Conservation (phyloP, 805 yeast species). For the Cyberlindnera veronae region DNA sequence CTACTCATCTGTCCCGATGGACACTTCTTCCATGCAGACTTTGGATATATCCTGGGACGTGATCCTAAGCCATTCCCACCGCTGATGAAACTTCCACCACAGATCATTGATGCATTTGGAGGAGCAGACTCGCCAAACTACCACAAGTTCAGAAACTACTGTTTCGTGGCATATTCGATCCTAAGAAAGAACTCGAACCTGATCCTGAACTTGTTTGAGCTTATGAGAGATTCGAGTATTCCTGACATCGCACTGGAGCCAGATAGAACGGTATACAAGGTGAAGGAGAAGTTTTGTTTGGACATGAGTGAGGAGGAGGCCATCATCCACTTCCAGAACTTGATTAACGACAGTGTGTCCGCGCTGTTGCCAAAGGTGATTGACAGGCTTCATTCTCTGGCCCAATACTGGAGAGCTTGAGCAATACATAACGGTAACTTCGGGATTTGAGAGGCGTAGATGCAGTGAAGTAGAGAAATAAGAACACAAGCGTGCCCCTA, state of each 20-base stretch:
- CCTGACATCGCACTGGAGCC: constrained; percentile 88
- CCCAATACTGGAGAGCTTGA: constrained; percentile 95
- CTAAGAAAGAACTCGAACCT: constrained; percentile 85
- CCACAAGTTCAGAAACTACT: constrained; percentile 82
- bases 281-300: constrained; percentile 88
- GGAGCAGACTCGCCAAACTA: constrained; percentile 85
- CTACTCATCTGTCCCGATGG: constrained; percentile 78
- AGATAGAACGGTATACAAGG: constrained; percentile 81
- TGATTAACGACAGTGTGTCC: constrained; percentile 90
- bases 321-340: constrained; percentile 85
- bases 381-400: constrained; percentile 90
- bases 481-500: no score
- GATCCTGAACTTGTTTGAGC: constrained; percentile 84
- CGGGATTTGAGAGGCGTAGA: no score
- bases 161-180: constrained; percentile 91
- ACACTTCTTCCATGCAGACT: constrained; percentile 95
- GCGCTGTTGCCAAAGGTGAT: constrained; percentile 94
- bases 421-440: not conserved
- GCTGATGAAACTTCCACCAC: constrained; percentile 94
- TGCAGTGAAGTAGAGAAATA: no score
- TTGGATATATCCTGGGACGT: constrained; percentile 92
- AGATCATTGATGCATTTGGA: constrained; percentile 97
- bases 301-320: constrained; percentile 97
- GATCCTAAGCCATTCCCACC: constrained; percentile 99
- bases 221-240: constrained; percentile 90